Percentiles rank a stretch among this genome's conserved stretches.
Evolutionary conservation across 2,329 filamentous ascomycete species (phyloP).

Genomic region (Septoria linicola): DNA sequence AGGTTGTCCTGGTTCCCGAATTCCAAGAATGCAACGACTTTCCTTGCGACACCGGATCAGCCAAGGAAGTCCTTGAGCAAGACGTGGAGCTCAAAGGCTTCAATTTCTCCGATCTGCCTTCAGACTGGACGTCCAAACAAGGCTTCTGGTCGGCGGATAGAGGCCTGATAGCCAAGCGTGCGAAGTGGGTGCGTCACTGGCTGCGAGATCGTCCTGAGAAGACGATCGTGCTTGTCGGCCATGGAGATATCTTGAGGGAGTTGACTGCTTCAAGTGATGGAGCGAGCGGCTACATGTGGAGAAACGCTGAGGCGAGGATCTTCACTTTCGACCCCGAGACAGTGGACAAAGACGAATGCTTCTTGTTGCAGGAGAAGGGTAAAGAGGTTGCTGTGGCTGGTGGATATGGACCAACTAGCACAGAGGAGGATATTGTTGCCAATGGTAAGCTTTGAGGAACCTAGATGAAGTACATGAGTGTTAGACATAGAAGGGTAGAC

Average conservation of each 20-base stretch:
- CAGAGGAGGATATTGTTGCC: constrained; percentile 30
- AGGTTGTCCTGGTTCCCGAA: constrained; percentile 34
- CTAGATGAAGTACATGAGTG: no score
- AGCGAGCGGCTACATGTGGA: constrained; percentile 33
- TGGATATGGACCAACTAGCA: constrained; percentile 34
- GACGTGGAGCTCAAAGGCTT: constrained; percentile 34
- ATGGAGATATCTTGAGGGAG: constrained; percentile 36
- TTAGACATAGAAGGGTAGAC: no score
- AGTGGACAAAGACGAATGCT: constrained; percentile 33
- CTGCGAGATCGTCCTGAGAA: constrained; percentile 35
- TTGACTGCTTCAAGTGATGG: constrained; percentile 30
- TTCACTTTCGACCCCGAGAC: constrained; percentile 32
- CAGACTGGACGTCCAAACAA: constrained; percentile 36
- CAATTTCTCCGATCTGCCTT: constrained; percentile 30
- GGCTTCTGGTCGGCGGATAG: constrained; percentile 33
- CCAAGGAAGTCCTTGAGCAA: constrained; percentile 26
- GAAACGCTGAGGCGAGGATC: constrained; percentile 35
- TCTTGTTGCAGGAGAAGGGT: constrained; percentile 28
- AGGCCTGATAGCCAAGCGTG: constrained; percentile 27
- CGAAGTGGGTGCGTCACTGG: constrained; percentile 34
- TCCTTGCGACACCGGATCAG: constrained; percentile 36
- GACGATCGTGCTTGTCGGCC: constrained; percentile 37
- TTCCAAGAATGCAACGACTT: constrained; percentile 38
- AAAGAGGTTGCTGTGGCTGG: constrained; percentile 33
- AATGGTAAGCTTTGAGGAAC: constrained; percentile 19